Percentiles rank a stretch among this genome's conserved stretches.
phyloP scores from a whole-genome alignment of 1,139 yeast species.

The Pichia terricola region DNA sequence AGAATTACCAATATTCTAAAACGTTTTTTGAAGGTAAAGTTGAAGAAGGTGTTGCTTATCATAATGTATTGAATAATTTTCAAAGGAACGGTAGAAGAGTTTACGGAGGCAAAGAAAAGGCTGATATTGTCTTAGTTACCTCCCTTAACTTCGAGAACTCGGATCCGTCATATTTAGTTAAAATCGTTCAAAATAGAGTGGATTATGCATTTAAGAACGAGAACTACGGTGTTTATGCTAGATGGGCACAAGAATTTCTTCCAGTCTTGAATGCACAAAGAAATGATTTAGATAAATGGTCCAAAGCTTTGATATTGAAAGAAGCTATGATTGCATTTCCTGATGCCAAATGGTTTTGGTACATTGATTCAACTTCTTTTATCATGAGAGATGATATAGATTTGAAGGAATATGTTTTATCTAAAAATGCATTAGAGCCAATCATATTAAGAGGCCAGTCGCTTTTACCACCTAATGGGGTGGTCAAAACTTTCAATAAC shows the following conservation, averaged over 20 bases:
- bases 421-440: conserved; percentile 46
- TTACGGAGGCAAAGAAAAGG: conserved; percentile 38
- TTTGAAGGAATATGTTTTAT: conserved; percentile 46
- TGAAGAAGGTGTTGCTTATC: no score
- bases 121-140: conserved; percentile 72
- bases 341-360: conserved; percentile 76
- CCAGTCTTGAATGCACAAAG: conserved; percentile 42
- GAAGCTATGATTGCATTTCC: conserved; percentile 89
- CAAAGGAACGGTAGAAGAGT: conserved; percentile 58
- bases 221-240: conserved; percentile 65
- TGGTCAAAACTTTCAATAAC: conserved; percentile 60
- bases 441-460: conserved; percentile 60
- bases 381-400: conserved; percentile 58
- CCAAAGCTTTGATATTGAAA: conserved; percentile 47
- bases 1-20: conserved; percentile 34
- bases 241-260: conserved; percentile 76
- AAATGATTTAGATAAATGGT: conserved; percentile 43
- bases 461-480: conserved; percentile 56
- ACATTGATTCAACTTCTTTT: conserved; percentile 63
- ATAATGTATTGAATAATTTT: conserved; percentile 32
- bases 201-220: conserved; percentile 64
- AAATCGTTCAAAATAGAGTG: conserved; percentile 69
- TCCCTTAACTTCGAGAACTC: conserved; percentile 68
- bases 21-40: conserved; percentile 14
- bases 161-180: conserved; percentile 49